Conservation (phyloP, 768 basidiomycete species). For the Tricholoma flavovirens region DNA sequence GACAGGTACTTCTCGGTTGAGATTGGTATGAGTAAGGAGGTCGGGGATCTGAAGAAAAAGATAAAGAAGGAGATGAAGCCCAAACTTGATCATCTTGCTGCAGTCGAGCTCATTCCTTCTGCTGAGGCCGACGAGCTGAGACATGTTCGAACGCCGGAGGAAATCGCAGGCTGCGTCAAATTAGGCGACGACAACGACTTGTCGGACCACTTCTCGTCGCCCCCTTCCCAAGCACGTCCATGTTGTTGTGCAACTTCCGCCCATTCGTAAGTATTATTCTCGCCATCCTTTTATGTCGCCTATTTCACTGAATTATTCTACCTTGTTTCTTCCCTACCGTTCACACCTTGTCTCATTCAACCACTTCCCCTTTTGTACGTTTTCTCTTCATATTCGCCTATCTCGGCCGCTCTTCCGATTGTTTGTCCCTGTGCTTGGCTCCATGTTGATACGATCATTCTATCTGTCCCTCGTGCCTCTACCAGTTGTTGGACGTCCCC, state of each 20-base stretch:
- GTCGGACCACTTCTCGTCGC: not conserved
- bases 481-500: not conserved
- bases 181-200: not conserved
- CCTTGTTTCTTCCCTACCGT: not conserved
- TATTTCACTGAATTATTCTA: not conserved
- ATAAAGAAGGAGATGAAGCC: too few relatives aligned
- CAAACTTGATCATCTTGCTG: too few relatives aligned
- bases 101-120: constrained; percentile 3
- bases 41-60: too few relatives aligned
- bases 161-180: not conserved
- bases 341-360: not conserved
- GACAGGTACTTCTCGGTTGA: not conserved
- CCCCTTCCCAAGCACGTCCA: not conserved
- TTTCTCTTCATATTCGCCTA: not conserved
- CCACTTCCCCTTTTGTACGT: not conserved
- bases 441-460: too few relatives aligned
- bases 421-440: not conserved
- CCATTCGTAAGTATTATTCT: not conserved
- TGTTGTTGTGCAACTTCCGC: not conserved
- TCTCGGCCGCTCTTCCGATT: not conserved
- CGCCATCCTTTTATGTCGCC: not conserved
- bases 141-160: not conserved
- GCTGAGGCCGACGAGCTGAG: not conserved
- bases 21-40: too few relatives aligned
- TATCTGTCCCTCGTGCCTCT: not conserved